Base-by-base conservation (phyloP, 495 filamentous ascomycete genomes). In the Penicillium crystallinum region DNA sequence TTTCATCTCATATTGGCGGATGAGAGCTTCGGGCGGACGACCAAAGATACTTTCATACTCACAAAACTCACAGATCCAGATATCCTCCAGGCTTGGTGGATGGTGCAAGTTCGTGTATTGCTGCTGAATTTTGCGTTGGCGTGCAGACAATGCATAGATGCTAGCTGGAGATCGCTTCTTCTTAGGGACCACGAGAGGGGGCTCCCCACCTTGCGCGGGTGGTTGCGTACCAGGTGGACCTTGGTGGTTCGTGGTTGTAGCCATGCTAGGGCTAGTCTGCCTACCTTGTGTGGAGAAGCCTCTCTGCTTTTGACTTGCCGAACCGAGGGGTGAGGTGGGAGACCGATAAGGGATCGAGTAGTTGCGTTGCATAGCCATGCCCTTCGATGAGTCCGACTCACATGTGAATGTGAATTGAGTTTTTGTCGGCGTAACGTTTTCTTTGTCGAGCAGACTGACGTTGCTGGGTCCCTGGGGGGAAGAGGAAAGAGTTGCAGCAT, bases 61-160 rank as follows among this genome's bases (percentile, higher is more conserved):
- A 65, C 89, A 92, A 64, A 95, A 91, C 56, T 93, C 90, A 69
- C 93, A 98, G 41, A 97, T 89, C 90, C 91, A 97, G 22, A 88
- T 80, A 54, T 95, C 89, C 54, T 91, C 85, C 29, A 78, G 66
- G 23, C 77, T 79, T 0, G 86, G 85, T 5, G 86, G 86, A 56
- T 93, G 84, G 53, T 88, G 87, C 54, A 80, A 83, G 58, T 95
- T 95, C 43, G 80, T 71, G 50, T 85, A 83, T 58, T 87, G 80
- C 57, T 89, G 85, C 48, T 86, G 80, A 2, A 84, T 71, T 49
- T 84, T 83, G 15, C 88, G 83, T 50, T 85, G 78, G 1, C 83
- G 79, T 31, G 84, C 85, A 17, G 85, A 83, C 45, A 81, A 58
- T 6, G 78, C 76, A 62, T 85, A 87, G 2, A 66, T 80, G 72